phyloP scores from a whole-genome alignment of 306 rosid species.

The Citrullus colocynthis region DNA sequence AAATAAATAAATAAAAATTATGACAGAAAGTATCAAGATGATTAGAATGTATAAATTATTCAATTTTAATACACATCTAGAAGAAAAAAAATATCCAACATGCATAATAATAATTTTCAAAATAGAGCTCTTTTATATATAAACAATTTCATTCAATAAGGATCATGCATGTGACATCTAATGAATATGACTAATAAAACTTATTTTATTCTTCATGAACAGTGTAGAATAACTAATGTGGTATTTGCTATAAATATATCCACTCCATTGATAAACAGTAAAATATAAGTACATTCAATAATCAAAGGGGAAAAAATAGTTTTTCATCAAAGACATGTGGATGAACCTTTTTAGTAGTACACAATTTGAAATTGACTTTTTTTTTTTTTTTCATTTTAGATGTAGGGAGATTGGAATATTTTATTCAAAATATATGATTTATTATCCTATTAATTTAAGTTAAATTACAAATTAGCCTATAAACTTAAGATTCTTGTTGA shows the following conservation, averaged over 20 bases:
- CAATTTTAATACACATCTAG: not conserved
- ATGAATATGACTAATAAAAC: not conserved
- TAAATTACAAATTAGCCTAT: too few relatives aligned
- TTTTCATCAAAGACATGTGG: not conserved
- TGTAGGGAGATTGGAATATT: not conserved
- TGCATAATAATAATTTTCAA: not conserved
- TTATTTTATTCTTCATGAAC: not conserved
- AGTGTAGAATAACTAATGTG: not conserved
- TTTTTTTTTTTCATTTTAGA: not conserved
- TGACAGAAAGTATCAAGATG: too few relatives aligned
- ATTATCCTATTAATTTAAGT: too few relatives aligned
- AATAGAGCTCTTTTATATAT: not conserved
- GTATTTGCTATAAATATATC: conserved; percentile 2
- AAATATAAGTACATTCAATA: not conserved
- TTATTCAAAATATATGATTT: not conserved
- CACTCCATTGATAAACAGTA: not conserved
- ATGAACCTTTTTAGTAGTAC: not conserved
- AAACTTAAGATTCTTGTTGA: too few relatives aligned
- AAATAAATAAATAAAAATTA: too few relatives aligned
- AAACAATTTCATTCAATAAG: not conserved
- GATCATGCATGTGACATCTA: not conserved
- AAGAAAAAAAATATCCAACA: not conserved
- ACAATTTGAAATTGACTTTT: not conserved
- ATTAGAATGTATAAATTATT: too few relatives aligned
- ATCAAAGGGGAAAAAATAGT: not conserved